phyloP scores from a whole-genome alignment of 495 filamentous ascomycete species.

The Cryomyces minteri region DNA sequence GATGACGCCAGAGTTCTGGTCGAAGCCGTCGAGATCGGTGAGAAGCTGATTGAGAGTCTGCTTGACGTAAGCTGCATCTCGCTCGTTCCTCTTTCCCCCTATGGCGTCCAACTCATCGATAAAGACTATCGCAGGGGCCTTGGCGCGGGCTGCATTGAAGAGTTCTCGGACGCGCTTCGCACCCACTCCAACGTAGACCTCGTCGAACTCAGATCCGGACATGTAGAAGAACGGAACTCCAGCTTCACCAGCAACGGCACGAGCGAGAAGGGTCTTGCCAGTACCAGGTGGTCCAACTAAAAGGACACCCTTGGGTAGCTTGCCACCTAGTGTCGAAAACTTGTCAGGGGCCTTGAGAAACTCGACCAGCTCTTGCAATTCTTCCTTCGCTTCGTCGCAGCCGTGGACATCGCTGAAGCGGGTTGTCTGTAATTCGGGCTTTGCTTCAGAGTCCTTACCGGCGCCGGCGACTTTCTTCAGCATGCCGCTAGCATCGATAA shows the following conservation, averaged over 20 bases:
- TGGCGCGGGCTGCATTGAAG: constrained; percentile 71
- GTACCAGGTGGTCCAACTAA: constrained; percentile 93
- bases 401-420: constrained; percentile 92
- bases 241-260: constrained; percentile 90
- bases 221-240: constrained; percentile 99
- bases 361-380: constrained; percentile 90
- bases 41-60: constrained; percentile 95
- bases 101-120: constrained; percentile 97
- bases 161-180: constrained; percentile 95
- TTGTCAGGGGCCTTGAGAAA: constrained; percentile 83
- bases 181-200: constrained; percentile 94
- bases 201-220: constrained; percentile 97
- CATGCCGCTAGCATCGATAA: constrained; percentile 58
- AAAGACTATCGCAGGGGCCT: constrained; percentile 91
- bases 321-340: constrained; percentile 83
- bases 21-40: constrained; percentile 95
- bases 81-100: constrained; percentile 79
- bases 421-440: constrained; percentile 74
- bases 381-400: constrained; percentile 95
- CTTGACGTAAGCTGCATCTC: constrained; percentile 90
- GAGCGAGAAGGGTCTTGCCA: constrained; percentile 92
- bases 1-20: constrained; percentile 83
- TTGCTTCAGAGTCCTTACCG: constrained; percentile 54
- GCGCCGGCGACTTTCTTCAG: constrained; percentile 58
- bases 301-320: constrained; percentile 89